These are phyloP conservation scores for Lactarius pseudohatsudake DNA, from an alignment of 768 basidiomycete genomes.

Conservation along the genomic window DNA sequence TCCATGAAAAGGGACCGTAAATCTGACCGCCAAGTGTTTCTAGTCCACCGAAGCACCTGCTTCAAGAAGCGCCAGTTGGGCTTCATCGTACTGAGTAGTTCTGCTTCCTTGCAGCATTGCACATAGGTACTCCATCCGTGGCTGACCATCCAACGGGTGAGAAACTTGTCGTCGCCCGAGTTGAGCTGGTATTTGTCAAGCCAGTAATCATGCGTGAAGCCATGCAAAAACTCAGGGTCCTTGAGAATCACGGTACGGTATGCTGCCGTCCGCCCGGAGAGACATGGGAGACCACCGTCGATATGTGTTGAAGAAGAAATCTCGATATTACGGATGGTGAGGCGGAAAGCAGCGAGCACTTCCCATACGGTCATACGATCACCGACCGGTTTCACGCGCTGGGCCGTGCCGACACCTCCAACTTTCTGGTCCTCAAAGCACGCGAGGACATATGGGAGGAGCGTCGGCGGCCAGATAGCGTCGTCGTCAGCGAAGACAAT, in stretches of 20 bases:
- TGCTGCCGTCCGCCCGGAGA: conserved; percentile 90
- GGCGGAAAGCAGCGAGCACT: conserved; percentile 88
- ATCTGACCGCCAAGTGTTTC: conserved; percentile 94
- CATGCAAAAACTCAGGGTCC: conserved; percentile 89
- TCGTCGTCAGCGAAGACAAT: conserved; percentile 96
- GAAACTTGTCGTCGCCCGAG: conserved; percentile 91
- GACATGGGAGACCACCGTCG: conserved; percentile 88
- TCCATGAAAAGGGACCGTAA: conserved; percentile 87
- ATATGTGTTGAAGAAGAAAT: conserved; percentile 88
- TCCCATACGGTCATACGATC: conserved; percentile 90
- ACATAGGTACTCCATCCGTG: conserved; percentile 97
- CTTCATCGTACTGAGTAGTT: conserved; percentile 91
- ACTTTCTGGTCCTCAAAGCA: conserved; percentile 95
- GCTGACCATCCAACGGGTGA: conserved; percentile 95
- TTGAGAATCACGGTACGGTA: conserved; percentile 94
- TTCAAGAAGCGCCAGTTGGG: conserved; percentile 95
- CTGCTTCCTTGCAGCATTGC: conserved; percentile 81
- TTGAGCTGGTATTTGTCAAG: conserved; percentile 92
- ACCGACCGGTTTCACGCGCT: conserved; percentile 82
- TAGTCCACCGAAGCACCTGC: conserved; percentile 90
- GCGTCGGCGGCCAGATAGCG: conserved; percentile 91
- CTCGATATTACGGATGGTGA: conserved; percentile 93
- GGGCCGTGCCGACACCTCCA: conserved; percentile 89
- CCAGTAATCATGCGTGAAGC: conserved; percentile 95
- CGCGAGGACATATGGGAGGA: conserved; percentile 85